These are phyloP conservation scores for Venturia oleaginea DNA, from an alignment of 2,329 filamentous ascomycete genomes.

Conservation along the genomic window DNA sequence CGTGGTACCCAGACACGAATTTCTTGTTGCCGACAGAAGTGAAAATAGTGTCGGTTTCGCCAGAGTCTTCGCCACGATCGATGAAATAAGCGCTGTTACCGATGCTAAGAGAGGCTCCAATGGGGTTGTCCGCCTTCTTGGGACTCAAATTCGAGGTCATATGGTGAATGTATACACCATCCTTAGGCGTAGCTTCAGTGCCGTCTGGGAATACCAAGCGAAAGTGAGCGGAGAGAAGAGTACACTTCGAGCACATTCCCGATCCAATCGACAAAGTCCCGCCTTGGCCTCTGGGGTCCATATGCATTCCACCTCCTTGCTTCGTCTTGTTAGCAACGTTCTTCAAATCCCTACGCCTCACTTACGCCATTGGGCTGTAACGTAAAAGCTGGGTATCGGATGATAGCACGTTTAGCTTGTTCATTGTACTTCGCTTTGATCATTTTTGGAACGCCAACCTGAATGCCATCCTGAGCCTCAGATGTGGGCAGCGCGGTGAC, in stretches of 20 bases:
- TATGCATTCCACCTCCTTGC: not conserved
- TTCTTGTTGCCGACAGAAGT: not conserved
- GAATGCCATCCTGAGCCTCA: not conserved
- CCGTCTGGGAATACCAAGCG: slow-evolving; percentile 5
- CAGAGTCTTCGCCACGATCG: slow-evolving; percentile 13
- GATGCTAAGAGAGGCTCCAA: not conserved
- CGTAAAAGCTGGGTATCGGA: slow-evolving; percentile 6
- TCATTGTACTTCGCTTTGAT: slow-evolving; percentile 10
- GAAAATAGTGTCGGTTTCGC: slow-evolving; percentile 9
- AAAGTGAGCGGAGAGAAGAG: slow-evolving; percentile 12
- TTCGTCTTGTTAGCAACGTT: not conserved
- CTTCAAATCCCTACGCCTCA: not conserved
- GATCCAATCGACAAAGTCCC: not conserved
- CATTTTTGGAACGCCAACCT: slow-evolving; percentile 3
- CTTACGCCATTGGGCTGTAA: slow-evolving; percentile 8
- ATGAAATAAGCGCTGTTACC: slow-evolving; percentile 4
- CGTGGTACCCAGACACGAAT: slow-evolving; percentile 6
- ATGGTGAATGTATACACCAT: slow-evolving; percentile 13
- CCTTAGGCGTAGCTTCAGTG: not conserved
- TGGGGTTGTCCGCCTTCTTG: slow-evolving; percentile 8
- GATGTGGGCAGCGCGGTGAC: not conserved
- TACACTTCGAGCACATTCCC: slow-evolving; percentile 10
- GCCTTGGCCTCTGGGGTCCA: slow-evolving; percentile 11
- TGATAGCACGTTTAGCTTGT: slow-evolving; percentile 6
- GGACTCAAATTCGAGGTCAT: not conserved